phyloP scores from a whole-genome alignment of 2,329 filamentous ascomycete species.

The Cytospora mali region DNA sequence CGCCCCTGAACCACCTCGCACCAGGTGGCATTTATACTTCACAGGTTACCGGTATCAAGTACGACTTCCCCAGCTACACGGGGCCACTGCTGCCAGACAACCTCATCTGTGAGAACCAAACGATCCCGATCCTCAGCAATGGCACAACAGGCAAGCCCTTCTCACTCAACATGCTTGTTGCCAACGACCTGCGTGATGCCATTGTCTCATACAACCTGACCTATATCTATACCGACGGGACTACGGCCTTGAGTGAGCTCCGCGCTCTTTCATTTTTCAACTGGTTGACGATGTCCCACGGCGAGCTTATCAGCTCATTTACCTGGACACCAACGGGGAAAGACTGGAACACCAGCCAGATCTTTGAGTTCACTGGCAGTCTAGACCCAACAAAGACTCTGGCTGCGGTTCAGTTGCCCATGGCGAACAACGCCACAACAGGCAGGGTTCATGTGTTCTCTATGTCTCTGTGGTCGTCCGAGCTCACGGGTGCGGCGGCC shows the following conservation, averaged over 20 bases:
- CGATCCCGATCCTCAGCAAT: conserved; percentile 34
- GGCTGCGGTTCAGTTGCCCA: conserved; percentile 44
- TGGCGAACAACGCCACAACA: conserved; percentile 39
- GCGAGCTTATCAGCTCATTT: conserved; percentile 48
- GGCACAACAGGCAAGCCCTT: conserved; percentile 18
- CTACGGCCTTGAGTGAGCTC: conserved; percentile 43
- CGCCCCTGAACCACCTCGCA: conserved; percentile 36
- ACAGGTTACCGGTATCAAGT: conserved; percentile 44
- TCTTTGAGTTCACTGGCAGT: conserved; percentile 47
- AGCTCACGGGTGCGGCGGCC: conserved; percentile 19
- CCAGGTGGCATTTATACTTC: conserved; percentile 40
- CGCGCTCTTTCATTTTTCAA: conserved; percentile 48
- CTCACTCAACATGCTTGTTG: conserved; percentile 46
- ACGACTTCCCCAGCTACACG: conserved; percentile 47
- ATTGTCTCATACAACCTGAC: conserved; percentile 46
- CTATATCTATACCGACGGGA: conserved; percentile 46
- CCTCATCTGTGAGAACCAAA: conserved; percentile 46
- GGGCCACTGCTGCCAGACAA: conserved; percentile 43
- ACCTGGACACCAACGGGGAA: conserved; percentile 44
- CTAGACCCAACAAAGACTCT: conserved; percentile 44
- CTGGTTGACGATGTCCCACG: conserved; percentile 48
- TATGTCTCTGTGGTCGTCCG: conserved; percentile 39
- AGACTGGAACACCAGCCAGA: conserved; percentile 47
- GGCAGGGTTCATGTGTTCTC: conserved; percentile 48
- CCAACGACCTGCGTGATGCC: conserved; percentile 44